These are phyloP conservation scores for Drosera capensis DNA, from an alignment of 148 eudicot genomes.

Conservation along the genomic window DNA sequence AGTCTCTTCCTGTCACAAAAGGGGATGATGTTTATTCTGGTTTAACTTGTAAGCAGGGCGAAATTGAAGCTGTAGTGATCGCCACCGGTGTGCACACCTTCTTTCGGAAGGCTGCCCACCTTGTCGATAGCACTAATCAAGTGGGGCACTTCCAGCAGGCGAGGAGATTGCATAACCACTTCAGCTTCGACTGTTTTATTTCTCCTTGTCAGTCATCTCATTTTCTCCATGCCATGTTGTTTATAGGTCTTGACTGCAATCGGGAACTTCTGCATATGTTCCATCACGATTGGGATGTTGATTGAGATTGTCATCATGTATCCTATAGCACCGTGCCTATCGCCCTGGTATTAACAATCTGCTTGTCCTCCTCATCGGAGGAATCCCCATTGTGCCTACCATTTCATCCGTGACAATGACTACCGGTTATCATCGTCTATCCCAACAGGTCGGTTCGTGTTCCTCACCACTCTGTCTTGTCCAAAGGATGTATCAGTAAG, in stretches of 20 bases:
- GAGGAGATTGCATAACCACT: conserved; percentile 5
- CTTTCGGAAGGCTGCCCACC: conserved; percentile 63
- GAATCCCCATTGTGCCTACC: conserved; percentile 64
- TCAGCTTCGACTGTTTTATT: neutral
- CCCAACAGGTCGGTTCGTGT: conserved; percentile 38
- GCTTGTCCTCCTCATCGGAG: conserved; percentile 60
- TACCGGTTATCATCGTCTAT: conserved; percentile 51
- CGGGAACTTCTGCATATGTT: conserved; percentile 57
- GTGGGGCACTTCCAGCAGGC: conserved; percentile 62
- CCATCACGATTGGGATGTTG: conserved; percentile 48
- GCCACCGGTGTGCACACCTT: conserved; percentile 65
- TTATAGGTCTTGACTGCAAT: conserved; percentile 46
- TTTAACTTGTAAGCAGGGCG: conserved; percentile 60
- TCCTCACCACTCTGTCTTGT: neutral
- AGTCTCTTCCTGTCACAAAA: conserved; percentile 65
- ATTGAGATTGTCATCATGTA: conserved; percentile 50
- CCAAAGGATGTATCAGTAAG: neutral
- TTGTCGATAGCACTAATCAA: conserved; percentile 48
- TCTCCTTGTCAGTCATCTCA: neutral
- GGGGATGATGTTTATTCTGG: conserved; percentile 60
- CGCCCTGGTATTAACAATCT: conserved; percentile 65
- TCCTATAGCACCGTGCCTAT: conserved; percentile 38
- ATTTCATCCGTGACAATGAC: conserved; percentile 61
- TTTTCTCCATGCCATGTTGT: neutral
- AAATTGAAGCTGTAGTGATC: conserved; percentile 52